A percentile compares a stretch with the other conserved stretches of the same genome.
These are phyloP conservation scores for Phytophthora podocarpi DNA, from an alignment of 352 stramenopile species.

Conservation along the genomic window DNA sequence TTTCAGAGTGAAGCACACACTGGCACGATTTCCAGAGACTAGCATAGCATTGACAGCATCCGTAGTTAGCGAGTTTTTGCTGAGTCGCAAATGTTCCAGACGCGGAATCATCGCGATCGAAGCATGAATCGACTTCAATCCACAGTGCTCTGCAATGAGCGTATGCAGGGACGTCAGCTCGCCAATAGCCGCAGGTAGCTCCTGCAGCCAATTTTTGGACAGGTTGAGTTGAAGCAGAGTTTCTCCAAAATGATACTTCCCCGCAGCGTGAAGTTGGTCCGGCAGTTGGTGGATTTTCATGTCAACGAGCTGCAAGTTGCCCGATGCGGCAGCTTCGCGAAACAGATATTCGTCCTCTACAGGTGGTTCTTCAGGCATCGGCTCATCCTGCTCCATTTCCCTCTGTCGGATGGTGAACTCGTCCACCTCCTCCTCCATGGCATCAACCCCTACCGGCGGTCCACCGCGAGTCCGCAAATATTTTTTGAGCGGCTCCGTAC, in stretches of 20 bases:
- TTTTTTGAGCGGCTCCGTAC: conserved; percentile 80
- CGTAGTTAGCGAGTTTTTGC: conserved; percentile 77
- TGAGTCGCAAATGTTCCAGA: conserved; percentile 66
- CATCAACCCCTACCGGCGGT: conserved; percentile 63
- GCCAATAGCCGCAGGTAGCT: conserved; percentile 52
- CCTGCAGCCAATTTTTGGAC: conserved; percentile 68
- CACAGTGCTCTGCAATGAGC: conserved; percentile 74
- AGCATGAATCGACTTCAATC: conserved; percentile 53
- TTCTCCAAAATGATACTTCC: conserved; percentile 57
- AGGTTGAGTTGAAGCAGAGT: conserved; percentile 70
- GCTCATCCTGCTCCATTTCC: conserved; percentile 45
- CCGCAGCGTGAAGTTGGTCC: conserved; percentile 36
- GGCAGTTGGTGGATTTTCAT: conserved; percentile 62
- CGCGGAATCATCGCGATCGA: conserved; percentile 56
- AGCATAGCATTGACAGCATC: conserved; percentile 56
- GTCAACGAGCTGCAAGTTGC: conserved; percentile 54
- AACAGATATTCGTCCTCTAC: conserved; percentile 68
- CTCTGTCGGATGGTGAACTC: conserved; percentile 64
- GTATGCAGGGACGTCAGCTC: conserved; percentile 61
- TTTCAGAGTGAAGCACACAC: conserved; percentile 54
- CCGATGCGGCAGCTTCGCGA: conserved; percentile 61
- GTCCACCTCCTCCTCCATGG: conserved; percentile 71
- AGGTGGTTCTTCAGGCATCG: conserved; percentile 26
- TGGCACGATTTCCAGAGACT: conserved; percentile 19
- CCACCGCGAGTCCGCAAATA: conserved; percentile 77